These are phyloP conservation scores for Fusarium foetens DNA, from an alignment of 2,329 filamentous ascomycete species.

Conservation along the genomic window DNA sequence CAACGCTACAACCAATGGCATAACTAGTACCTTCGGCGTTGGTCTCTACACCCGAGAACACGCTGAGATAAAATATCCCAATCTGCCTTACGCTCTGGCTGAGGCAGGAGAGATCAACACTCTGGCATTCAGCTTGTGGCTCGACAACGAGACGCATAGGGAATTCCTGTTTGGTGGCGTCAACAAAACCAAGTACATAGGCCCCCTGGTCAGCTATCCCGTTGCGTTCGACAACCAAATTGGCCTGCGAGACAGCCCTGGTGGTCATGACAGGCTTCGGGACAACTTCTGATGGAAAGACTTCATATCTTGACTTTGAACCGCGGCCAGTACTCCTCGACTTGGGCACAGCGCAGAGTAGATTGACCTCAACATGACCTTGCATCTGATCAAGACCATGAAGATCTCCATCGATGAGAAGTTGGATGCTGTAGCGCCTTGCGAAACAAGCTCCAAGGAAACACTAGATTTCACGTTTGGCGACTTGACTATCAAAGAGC, in stretches of 20 bases:
- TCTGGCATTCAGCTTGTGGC: not conserved
- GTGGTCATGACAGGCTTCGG: not conserved
- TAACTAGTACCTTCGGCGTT: not conserved
- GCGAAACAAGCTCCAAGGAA: not conserved
- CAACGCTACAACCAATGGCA: too few relatives aligned
- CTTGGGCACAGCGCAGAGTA: not conserved
- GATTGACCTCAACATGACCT: not conserved
- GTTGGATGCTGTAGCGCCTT: not conserved
- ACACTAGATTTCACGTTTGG: not conserved
- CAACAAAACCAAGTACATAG: not conserved
- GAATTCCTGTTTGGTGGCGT: not conserved
- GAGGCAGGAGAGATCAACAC: not conserved
- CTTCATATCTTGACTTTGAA: not conserved
- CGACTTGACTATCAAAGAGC: not conserved
- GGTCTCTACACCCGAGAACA: not conserved
- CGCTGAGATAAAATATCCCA: not conserved
- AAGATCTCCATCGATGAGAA: not conserved
- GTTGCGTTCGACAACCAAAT: not conserved
- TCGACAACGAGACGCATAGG: not conserved
- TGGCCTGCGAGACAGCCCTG: not conserved
- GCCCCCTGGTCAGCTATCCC: not conserved
- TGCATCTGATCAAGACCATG: not conserved
- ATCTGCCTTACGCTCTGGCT: not conserved
- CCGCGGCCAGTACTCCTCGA: not conserved
- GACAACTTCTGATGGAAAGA: not conserved